A percentile compares a stretch with the other conserved stretches of the same genome.
phyloP scores from a whole-genome alignment of 108 stramenopile genomes.

The Aurantiochytrium sp. region DNA sequence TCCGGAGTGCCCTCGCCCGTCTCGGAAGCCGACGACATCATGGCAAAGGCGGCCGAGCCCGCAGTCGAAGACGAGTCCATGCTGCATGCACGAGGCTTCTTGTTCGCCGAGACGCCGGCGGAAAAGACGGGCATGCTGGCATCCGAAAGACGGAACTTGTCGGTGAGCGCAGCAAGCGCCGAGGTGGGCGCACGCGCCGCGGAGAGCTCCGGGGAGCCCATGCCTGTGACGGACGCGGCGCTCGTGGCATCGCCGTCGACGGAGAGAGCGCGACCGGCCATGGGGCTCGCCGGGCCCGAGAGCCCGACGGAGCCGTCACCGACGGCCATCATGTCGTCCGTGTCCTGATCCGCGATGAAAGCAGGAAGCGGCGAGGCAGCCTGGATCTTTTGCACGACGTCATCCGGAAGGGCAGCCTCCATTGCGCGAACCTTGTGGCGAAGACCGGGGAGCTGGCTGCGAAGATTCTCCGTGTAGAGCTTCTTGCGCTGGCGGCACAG shows the following conservation, averaged over 20 bases:
- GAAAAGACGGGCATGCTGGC: neutral
- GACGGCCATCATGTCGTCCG: neutral
- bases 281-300: too few relatives aligned
- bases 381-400: neutral
- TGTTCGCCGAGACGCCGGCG: neutral
- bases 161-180: too few relatives aligned
- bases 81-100: neutral
- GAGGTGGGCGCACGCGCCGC: too few relatives aligned
- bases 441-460: neutral
- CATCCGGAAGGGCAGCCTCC: neutral
- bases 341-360: neutral
- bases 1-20: neutral
- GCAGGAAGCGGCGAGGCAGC: neutral
- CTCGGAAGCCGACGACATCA: too few relatives aligned
- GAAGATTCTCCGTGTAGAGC: constrained; percentile 9
- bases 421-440: neutral
- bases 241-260: too few relatives aligned
- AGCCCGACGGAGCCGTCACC: too few relatives aligned
- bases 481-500: constrained; percentile 20
- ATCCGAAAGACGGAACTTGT: neutral
- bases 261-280: too few relatives aligned
- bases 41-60: neutral
- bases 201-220: too few relatives aligned
- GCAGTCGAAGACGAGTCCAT: neutral
- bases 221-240: too few relatives aligned